Conservation (phyloP, 805 yeast species). For the Ogataea trehalophila region DNA sequence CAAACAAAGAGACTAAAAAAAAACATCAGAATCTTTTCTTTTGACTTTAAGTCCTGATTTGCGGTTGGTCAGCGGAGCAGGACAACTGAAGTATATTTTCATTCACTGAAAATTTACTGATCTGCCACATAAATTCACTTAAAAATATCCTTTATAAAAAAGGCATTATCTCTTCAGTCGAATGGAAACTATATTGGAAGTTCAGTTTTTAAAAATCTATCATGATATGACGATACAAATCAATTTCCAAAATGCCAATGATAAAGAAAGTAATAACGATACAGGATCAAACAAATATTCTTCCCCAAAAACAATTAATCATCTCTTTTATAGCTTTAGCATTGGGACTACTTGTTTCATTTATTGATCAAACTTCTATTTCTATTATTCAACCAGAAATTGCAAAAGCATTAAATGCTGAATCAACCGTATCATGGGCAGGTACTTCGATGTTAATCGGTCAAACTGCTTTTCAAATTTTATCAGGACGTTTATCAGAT, state of each 20-base stretch:
- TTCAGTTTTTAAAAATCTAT: too few relatives aligned
- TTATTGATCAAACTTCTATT: conserved; percentile 47
- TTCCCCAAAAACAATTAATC: conserved; percentile 35
- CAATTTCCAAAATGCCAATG: background rate
- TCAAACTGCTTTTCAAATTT: conserved; percentile 45
- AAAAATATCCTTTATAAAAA: too few relatives aligned
- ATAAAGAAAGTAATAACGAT: conserved; percentile 9
- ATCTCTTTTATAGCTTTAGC: conserved; percentile 35
- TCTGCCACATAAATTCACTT: too few relatives aligned
- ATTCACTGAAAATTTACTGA: too few relatives aligned
- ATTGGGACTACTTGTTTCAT: conserved; percentile 36
- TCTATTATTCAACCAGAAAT: conserved; percentile 46
- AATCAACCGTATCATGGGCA: conserved; percentile 49
- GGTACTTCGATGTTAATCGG: conserved; percentile 51
- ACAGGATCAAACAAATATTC: conserved; percentile 37
- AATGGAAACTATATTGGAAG: too few relatives aligned
- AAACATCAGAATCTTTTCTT: too few relatives aligned
- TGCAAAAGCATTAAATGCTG: conserved; percentile 41
- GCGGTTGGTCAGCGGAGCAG: too few relatives aligned
- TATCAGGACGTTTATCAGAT: conserved; percentile 51
- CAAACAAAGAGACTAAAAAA: too few relatives aligned
- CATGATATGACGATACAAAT: too few relatives aligned
- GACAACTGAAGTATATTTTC: too few relatives aligned
- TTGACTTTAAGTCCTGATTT: too few relatives aligned
- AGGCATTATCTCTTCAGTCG: too few relatives aligned